Conservation (phyloP, 495 filamentous ascomycete species). For the Podospora conica region DNA sequence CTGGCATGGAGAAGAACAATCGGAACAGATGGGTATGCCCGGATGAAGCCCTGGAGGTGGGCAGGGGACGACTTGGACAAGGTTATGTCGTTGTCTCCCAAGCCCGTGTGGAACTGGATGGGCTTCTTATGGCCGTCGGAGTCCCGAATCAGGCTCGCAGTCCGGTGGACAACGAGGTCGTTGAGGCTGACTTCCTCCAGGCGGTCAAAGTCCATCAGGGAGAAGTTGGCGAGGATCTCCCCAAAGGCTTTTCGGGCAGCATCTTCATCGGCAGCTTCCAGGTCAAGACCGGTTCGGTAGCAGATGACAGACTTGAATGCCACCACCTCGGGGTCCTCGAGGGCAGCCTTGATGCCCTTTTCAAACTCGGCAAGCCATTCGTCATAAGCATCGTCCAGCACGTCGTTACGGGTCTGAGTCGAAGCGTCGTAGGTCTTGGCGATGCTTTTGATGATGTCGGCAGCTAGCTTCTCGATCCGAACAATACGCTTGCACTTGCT, state of each 20-base stretch:
- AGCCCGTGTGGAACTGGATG: slow-evolving; percentile 80
- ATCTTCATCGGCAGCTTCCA: slow-evolving; percentile 31
- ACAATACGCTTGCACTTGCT: slow-evolving; percentile 69
- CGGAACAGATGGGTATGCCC: slow-evolving; percentile 57
- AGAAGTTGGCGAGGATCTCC: slow-evolving; percentile 25
- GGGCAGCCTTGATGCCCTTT: slow-evolving; percentile 42
- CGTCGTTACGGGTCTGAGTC: slow-evolving; percentile 11
- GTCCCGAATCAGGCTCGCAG: slow-evolving; percentile 45
- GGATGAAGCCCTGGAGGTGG: slow-evolving; percentile 68
- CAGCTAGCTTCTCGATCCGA: slow-evolving; percentile 73
- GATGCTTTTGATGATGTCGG: slow-evolving; percentile 51
- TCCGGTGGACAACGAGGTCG: slow-evolving; percentile 56
- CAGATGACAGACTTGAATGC: slow-evolving; percentile 85
- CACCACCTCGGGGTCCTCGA: slow-evolving; percentile 62
- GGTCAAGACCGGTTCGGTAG: slow-evolving; percentile 70
- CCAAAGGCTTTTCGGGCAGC: slow-evolving; percentile 22
- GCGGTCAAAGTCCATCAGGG: slow-evolving; percentile 28
- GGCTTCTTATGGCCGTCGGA: slow-evolving; percentile 52
- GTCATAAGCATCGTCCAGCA: slow-evolving; percentile 29
- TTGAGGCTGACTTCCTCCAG: slow-evolving; percentile 60
- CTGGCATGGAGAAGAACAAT: slow-evolving; percentile 78
- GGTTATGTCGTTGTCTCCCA: slow-evolving; percentile 78
- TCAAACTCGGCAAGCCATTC: slow-evolving; percentile 28
- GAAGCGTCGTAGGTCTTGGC: slow-evolving; percentile 21
- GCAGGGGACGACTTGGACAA: slow-evolving; percentile 67